Evolutionary conservation across 2,329 filamentous ascomycete species (phyloP), one percentile per base, ranked within the genome.

Genomic region (Nannizziopsis arthrosporioides): DNA sequence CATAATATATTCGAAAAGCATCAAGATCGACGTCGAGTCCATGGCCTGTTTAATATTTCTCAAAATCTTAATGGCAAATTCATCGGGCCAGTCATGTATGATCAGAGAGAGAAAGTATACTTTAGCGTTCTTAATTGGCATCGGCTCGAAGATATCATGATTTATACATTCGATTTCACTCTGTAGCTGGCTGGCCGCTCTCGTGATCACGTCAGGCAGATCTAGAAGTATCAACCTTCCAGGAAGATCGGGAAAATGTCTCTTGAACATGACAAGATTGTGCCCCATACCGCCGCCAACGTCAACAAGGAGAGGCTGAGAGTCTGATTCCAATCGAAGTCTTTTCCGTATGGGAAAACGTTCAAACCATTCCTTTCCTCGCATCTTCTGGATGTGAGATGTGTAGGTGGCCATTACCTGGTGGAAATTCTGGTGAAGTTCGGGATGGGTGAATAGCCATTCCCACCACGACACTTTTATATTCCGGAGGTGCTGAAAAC

Each of bases 161-260:
- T 9, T 27, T 22, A 40, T 44, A 5, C 19, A 18, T 32, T 31
- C 15, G 12, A 49, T 39, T 9, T 35, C 46, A 1, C 10, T 17
- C 11, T 30, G 39, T 18, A 48, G 34, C 18, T 40, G 11, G 15
- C 27, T 14, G 14, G 46, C 34, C 12, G 53, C 43, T n/a, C 57
- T 56, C 15, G 60, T 50, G 46, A 63, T 46, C n/a, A 74, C 68
- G 2, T 61, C 56, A 0, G 67, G 63, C 6, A 71, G 59, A 51
- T 77, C 75, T 52, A 77, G 72, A 0, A 77, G 59, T 1, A 76
- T 57, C 2, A 76, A 56, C 3, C 64, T 59, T 1, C 73, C 73
- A 0, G 66, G 64, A 0, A 61, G 56, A 0, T 62, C 43, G 0
- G 68, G 64, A 51, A 66, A 63, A 38, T 66, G 63, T 0, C 55